Evolutionary conservation across 1,284 basidiomycete genomes (phyloP).

Genomic region (Rhizopogon hawkerae): DNA sequence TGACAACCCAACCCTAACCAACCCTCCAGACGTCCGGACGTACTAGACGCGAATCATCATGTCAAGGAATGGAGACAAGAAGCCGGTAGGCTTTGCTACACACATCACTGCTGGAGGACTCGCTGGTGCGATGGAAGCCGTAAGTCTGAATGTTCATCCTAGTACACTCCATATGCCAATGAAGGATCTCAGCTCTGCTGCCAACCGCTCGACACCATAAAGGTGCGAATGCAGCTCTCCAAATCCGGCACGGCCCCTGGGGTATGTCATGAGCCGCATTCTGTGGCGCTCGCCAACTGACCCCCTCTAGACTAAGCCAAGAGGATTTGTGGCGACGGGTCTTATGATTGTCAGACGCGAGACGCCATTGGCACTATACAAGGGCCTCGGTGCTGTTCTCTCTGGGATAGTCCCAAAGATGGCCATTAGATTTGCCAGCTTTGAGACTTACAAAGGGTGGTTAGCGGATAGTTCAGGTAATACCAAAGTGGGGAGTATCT

Average conservation of each 20-base stretch:
- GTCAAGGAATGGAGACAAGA: conserved; percentile 56
- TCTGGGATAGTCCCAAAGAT: conserved; percentile 99
- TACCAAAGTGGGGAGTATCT: conserved; percentile 69
- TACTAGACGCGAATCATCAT: conserved; percentile 27
- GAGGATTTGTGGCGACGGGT: conserved; percentile 92
- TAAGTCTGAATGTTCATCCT: conserved; percentile 32
- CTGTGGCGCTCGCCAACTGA: neutral
- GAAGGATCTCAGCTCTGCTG: conserved; percentile 48
- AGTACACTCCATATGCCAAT: neutral
- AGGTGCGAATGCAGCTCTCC: conserved; percentile 97
- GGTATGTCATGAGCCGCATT: conserved; percentile 41
- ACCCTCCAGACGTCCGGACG: neutral
- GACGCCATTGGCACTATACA: conserved; percentile 94
- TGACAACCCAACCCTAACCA: neutral
- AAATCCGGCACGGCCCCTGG: conserved; percentile 69
- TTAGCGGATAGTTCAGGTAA: conserved; percentile 70
- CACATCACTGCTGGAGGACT: conserved; percentile 89
- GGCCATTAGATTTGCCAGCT: conserved; percentile 98
- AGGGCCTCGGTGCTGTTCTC: conserved; percentile 95
- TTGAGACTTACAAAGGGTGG: conserved; percentile 88
- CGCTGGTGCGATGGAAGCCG: conserved; percentile 87
- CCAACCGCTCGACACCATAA: conserved; percentile 93
- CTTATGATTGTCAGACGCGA: conserved; percentile 84
- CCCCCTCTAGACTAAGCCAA: conserved; percentile 70
- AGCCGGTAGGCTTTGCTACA: conserved; percentile 75